Percentiles rank a stretch among this genome's conserved stretches.
Conservation (phyloP, 1,284 basidiomycete genomes). For the Taiwanofungus camphoratus region DNA sequence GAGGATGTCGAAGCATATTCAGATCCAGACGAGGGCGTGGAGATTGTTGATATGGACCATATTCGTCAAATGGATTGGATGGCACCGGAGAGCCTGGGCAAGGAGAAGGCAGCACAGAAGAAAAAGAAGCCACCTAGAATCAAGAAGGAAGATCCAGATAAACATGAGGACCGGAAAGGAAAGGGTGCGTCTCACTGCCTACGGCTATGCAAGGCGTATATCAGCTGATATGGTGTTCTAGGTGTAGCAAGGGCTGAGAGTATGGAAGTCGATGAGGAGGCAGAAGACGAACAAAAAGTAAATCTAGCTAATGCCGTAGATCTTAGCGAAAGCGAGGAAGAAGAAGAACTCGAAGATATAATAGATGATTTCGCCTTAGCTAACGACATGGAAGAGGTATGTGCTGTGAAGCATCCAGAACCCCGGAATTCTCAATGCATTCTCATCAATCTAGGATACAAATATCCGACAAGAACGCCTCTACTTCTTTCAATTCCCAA, state of each 20-base stretch:
- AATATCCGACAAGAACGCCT: constrained; percentile 57
- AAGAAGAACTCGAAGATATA: constrained; percentile 82
- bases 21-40: constrained; percentile 84
- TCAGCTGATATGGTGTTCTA: not conserved
- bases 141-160: constrained; percentile 36
- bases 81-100: constrained; percentile 77
- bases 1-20: constrained; percentile 71
- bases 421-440: constrained; percentile 4
- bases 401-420: constrained; percentile 8
- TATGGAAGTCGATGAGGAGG: constrained; percentile 30
- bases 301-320: constrained; percentile 72
- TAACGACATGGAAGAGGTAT: constrained; percentile 36
- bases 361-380: constrained; percentile 71
- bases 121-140: constrained; percentile 36
- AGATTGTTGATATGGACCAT: constrained; percentile 83
- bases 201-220: not conserved
- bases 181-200: constrained; percentile 30
- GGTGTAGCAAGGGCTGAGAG: constrained; percentile 18
- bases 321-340: constrained; percentile 80
- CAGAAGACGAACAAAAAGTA: constrained; percentile 35
- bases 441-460: constrained; percentile 33
- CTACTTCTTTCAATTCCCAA: constrained; percentile 91
- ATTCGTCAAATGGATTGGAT: constrained; percentile 82
- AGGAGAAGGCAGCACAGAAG: constrained; percentile 41
- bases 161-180: constrained; percentile 22